Percentiles rank a stretch among this genome's conserved stretches.
Conservation (phyloP, 192 early-diverging fungal species). For the Hyaloraphidium curvatum region DNA sequence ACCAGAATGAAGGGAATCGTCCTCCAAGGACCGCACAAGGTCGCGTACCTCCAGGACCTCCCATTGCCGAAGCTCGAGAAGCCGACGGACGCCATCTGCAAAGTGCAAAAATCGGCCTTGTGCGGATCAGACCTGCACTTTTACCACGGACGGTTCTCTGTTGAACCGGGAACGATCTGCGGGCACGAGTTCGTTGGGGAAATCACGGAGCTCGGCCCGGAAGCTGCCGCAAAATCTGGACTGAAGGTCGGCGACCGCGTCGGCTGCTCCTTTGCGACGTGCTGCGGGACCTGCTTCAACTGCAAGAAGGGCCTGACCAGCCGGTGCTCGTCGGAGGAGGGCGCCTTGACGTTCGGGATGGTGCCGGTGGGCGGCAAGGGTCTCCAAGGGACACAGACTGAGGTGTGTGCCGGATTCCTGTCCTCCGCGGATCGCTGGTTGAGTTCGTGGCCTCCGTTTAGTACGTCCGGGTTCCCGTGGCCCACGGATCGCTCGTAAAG, state of each 20-base stretch:
- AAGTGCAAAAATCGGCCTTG: constrained; percentile 19
- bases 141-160: constrained; percentile 21
- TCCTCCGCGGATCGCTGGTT: too few relatives aligned
- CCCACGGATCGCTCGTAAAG: constrained; percentile 21
- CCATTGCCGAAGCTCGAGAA: constrained; percentile 14
- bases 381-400: constrained; percentile 29
- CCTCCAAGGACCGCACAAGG: constrained; percentile 18
- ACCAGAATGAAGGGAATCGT: constrained; percentile 31
- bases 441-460: too few relatives aligned
- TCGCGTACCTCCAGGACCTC: constrained; percentile 14
- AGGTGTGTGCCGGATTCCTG: too few relatives aligned
- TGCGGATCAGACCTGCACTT: constrained; percentile 30
- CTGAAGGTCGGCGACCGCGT: constrained; percentile 22
- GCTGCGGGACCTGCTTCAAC: constrained; percentile 21
- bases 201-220: constrained; percentile 19
- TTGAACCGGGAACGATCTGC: constrained; percentile 21
- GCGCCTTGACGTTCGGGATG: constrained; percentile 28
- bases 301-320: constrained; percentile 20
- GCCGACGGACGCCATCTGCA: constrained; percentile 26
- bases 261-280: constrained; percentile 24
- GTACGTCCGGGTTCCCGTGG: constrained; percentile 30
- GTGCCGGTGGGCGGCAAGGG: constrained; percentile 12
- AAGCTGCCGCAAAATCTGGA: constrained; percentile 10
- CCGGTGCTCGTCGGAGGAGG: constrained; percentile 24
- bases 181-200: constrained; percentile 32